Conservation (phyloP, 1,284 basidiomycete species). For the Cerrena zonata region DNA sequence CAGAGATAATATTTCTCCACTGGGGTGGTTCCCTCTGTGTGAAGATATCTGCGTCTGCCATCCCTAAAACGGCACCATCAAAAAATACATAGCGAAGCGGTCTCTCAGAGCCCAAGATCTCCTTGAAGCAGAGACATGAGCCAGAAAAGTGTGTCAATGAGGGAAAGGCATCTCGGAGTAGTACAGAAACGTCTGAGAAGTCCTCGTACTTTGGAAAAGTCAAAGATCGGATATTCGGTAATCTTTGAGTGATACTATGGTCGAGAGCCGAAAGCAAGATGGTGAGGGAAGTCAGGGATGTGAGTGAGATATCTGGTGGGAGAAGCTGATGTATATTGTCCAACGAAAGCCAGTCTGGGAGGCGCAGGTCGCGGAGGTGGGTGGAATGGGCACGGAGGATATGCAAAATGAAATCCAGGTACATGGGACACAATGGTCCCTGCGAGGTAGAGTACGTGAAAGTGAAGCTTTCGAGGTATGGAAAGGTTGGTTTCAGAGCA, state of each 20-base stretch:
- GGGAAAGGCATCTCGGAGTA: background rate
- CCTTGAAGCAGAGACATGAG: background rate
- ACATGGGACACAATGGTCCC: background rate
- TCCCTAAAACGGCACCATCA: background rate
- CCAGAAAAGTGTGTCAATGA: background rate
- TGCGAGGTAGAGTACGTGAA: background rate
- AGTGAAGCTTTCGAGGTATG: background rate
- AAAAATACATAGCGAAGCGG: background rate
- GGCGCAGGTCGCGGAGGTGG: background rate
- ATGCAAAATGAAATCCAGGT: background rate
- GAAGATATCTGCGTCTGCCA: slow-evolving; percentile 1
- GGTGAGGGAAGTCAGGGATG: background rate
- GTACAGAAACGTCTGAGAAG: too few relatives aligned
- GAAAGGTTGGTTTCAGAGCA: background rate
- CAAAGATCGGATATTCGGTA: background rate
- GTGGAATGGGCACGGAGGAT: background rate
- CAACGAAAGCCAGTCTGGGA: background rate
- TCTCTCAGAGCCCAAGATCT: background rate
- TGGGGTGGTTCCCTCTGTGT: background rate
- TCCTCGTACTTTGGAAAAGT: background rate
- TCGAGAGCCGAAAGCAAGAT: background rate
- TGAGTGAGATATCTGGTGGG: background rate
- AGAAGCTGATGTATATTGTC: background rate
- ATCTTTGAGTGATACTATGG: background rate
- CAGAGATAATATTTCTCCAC: background rate